Conservation (phyloP, 2,329 filamentous ascomycete species). For the Venturia effusa region DNA sequence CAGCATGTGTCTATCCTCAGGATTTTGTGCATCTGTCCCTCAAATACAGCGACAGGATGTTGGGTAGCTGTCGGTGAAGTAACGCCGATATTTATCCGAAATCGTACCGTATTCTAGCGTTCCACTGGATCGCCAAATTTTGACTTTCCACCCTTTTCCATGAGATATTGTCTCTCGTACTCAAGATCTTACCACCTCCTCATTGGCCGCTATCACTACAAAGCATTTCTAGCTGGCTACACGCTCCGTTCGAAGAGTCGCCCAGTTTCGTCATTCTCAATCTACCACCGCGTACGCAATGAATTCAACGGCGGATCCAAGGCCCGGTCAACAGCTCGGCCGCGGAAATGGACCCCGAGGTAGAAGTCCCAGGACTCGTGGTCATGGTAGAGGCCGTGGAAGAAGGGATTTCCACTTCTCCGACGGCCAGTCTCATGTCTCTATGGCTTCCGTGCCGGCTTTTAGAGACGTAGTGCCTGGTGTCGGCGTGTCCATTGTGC, state of each 20-base stretch:
- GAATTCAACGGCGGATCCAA: background rate
- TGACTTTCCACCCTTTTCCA: no score
- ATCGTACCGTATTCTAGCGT: no score
- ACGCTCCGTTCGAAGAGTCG: background rate
- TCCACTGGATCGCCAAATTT: no score
- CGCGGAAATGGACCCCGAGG: background rate
- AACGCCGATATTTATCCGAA: no score
- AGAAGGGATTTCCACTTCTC: background rate
- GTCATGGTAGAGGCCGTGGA: background rate
- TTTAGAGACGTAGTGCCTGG: conserved; percentile 44
- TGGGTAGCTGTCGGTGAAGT: no score
- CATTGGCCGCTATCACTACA: no score
- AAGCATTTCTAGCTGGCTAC: background rate
- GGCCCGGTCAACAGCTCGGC: background rate
- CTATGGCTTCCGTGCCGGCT: conserved; percentile 18
- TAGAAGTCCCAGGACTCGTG: background rate
- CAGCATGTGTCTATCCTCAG: no score
- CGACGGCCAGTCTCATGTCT: background rate
- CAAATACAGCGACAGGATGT: no score
- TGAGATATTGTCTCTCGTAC: background rate
- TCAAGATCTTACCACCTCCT: no score
- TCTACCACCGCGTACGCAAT: background rate
- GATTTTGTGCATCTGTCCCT: no score
- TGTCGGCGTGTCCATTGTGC: conserved; percentile 57
- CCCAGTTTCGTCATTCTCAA: background rate